Percentiles rank a stretch among this genome's conserved stretches.
Conservation (phyloP, 192 early-diverging fungal genomes). For the Coemansia sp. region DNA sequence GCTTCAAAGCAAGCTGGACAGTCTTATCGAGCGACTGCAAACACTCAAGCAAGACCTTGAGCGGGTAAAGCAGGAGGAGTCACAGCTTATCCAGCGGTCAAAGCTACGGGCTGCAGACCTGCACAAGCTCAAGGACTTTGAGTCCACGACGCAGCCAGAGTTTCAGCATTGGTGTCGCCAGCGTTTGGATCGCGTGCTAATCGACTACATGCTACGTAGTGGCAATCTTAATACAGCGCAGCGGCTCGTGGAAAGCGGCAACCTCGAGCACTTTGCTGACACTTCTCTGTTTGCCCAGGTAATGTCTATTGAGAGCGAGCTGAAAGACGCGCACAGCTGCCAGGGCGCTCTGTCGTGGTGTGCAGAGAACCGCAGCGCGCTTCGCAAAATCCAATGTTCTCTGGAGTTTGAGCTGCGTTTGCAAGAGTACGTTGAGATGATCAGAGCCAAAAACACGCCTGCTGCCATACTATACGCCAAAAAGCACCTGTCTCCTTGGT, state of each 20-base stretch:
- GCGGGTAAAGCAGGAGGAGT: conserved; percentile 79
- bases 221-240: conserved; percentile 79
- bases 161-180: conserved; percentile 84
- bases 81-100: conserved; percentile 65
- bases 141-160: conserved; percentile 64
- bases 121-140: conserved; percentile 66
- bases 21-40: conserved; percentile 63
- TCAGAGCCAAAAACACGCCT: conserved; percentile 58
- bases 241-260: conserved; percentile 56
- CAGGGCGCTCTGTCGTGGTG: conserved; percentile 91
- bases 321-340: conserved; percentile 72
- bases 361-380: conserved; percentile 80
- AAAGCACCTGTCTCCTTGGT: conserved; percentile 80
- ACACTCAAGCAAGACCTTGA: conserved; percentile 78
- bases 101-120: conserved; percentile 77
- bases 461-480: conserved; percentile 86
- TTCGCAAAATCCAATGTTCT: conserved; percentile 92
- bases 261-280: conserved; percentile 73
- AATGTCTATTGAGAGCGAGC: conserved; percentile 75
- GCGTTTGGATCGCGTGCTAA: conserved; percentile 83
- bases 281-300: conserved; percentile 86
- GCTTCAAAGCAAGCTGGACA: conserved; percentile 61
- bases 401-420: conserved; percentile 94
- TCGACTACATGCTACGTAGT: conserved; percentile 93
- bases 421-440: conserved; percentile 94